A percentile compares a stretch with the other conserved stretches of the same genome.
phyloP scores from a whole-genome alignment of 352 stramenopile genomes.

The Phytopythium aichiense region DNA sequence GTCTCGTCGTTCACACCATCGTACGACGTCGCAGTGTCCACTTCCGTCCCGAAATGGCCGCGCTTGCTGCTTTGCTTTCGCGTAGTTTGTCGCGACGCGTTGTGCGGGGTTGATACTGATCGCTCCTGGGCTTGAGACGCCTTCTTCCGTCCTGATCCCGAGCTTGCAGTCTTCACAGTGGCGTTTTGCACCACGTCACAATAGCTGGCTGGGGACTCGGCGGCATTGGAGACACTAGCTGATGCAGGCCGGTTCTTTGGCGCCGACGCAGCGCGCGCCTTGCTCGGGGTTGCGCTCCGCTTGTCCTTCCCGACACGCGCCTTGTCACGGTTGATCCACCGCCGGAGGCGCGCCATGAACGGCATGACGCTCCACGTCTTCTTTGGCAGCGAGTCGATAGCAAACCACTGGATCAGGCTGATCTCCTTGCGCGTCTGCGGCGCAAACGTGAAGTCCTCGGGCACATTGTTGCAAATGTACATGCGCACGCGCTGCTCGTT shows the following conservation, averaged over 20 bases:
- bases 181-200: not conserved
- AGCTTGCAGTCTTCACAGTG: slow-evolving; percentile 16
- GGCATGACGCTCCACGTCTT: slow-evolving; percentile 94
- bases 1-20: slow-evolving; percentile 89
- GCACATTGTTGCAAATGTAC: slow-evolving; percentile 90
- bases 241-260: slow-evolving; percentile 58
- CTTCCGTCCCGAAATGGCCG: slow-evolving; percentile 83
- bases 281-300: slow-evolving; percentile 31
- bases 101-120: slow-evolving; percentile 74
- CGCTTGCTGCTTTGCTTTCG: slow-evolving; percentile 28
- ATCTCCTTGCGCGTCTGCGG: slow-evolving; percentile 95
- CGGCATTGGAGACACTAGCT: slow-evolving; percentile 28
- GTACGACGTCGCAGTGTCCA: slow-evolving; percentile 69
- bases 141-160: slow-evolving; percentile 24
- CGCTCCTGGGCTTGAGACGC: slow-evolving; percentile 27
- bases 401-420: slow-evolving; percentile 90
- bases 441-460: slow-evolving; percentile 90
- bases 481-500: slow-evolving; percentile 90
- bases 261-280: slow-evolving; percentile 66
- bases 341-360: slow-evolving; percentile 87
- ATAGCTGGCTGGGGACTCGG: slow-evolving; percentile 16
- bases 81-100: slow-evolving; percentile 29
- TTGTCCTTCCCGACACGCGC: slow-evolving; percentile 38
- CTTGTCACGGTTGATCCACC: slow-evolving; percentile 88
- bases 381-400: slow-evolving; percentile 87